These are phyloP conservation scores for Volvox carteri DNA, from an alignment of 163 green algal species.

Conservation along the genomic window DNA sequence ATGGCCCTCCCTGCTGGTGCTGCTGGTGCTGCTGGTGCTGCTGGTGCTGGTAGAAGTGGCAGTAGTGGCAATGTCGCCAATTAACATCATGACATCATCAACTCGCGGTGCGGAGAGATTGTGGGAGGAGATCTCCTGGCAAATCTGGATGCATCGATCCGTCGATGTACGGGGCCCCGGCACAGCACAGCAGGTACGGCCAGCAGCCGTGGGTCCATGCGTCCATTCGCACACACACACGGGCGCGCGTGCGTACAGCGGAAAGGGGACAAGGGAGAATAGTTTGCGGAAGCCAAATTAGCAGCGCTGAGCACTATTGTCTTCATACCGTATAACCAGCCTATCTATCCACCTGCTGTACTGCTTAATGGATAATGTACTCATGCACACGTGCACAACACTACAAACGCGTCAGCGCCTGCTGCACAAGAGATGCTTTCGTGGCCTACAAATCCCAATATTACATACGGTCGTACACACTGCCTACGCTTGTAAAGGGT, in stretches of 20 bases:
- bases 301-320: background rate
- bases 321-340: background rate
- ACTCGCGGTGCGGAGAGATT: background rate
- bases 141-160: conserved; percentile 17
- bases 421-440: background rate
- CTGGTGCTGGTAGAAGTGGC: background rate
- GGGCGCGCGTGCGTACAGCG: background rate
- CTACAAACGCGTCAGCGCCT: background rate
- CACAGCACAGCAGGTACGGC: background rate
- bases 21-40: background rate
- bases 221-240: too few relatives aligned
- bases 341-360: background rate
- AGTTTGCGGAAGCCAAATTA: background rate
- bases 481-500: background rate
- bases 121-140: conserved; percentile 40
- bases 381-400: background rate
- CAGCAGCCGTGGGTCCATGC: too few relatives aligned
- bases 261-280: background rate
- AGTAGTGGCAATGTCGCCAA: background rate
- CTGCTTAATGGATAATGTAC: background rate
- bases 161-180: background rate
- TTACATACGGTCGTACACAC: background rate
- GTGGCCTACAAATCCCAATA: background rate
- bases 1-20: background rate
- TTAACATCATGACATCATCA: background rate